These are phyloP conservation scores for Aspergillus versicolor DNA, from an alignment of 2,329 filamentous ascomycete species.

Conservation along the genomic window DNA sequence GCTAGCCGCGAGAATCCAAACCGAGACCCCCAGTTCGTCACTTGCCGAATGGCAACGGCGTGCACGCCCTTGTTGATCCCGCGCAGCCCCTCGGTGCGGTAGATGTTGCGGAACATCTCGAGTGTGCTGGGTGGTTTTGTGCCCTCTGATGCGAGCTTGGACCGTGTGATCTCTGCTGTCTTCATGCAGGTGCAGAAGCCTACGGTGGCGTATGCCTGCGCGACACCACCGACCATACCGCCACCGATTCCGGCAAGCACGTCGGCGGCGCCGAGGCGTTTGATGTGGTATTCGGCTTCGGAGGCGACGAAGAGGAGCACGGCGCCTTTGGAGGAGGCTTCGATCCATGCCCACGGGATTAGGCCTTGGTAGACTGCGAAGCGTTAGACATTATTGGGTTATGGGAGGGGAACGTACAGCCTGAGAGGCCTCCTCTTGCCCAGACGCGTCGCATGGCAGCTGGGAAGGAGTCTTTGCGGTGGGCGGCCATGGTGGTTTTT, in stretches of 20 bases:
- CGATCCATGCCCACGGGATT: constrained; percentile 93
- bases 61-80: no score
- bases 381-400: no score
- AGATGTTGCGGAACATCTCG: no score
- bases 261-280: constrained; percentile 72
- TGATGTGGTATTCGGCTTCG: constrained; percentile 91
- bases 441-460: neutral
- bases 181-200: constrained; percentile 99
- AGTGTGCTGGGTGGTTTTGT: constrained; percentile 75
- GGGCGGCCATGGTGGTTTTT: constrained; percentile 4
- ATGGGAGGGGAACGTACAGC: no score
- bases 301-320: constrained; percentile 96
- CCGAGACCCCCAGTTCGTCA: no score
- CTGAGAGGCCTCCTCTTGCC: neutral
- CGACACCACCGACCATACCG: constrained; percentile 86
- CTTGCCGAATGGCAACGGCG: no score
- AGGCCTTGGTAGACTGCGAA: constrained; percentile 87
- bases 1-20: no score
- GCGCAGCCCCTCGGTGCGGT: no score
- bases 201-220: constrained; percentile 97
- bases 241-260: constrained; percentile 83
- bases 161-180: constrained; percentile 96
- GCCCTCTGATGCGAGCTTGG: constrained; percentile 77
- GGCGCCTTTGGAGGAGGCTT: constrained; percentile 96
- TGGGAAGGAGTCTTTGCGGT: neutral